These are phyloP conservation scores for Haematococcus lacustris DNA, from an alignment of 139 green algal genomes.

Conservation along the genomic window DNA sequence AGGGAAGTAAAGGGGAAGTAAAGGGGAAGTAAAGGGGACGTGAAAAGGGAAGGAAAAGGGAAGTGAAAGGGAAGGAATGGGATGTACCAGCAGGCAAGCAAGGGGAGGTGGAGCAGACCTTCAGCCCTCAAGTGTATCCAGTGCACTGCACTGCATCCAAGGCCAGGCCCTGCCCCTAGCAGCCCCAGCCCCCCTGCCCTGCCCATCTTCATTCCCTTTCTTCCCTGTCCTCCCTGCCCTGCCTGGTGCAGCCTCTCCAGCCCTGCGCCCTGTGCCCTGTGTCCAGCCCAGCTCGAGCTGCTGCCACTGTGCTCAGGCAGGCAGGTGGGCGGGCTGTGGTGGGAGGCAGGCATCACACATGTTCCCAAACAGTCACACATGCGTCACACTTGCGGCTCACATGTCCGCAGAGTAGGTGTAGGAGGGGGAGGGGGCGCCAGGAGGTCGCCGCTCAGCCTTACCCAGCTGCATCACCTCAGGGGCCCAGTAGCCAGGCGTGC, in stretches of 20 bases:
- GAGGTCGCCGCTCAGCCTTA: conserved; percentile 10
- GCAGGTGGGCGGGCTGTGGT: not conserved
- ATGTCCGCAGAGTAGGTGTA: conserved; percentile 23
- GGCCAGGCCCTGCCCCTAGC: no score
- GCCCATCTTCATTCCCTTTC: not conserved
- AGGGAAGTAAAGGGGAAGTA: no score
- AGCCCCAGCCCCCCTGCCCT: no score
- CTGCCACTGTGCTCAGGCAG: not conserved
- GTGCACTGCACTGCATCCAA: no score
- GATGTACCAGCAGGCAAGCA: no score
- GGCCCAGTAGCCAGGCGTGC: conserved; percentile 26
- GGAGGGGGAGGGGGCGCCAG: no score
- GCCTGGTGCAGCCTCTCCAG: not conserved
- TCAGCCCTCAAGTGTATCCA: no score
- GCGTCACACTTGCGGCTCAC: conserved; percentile 6
- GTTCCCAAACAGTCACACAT: no score
- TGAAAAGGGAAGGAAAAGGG: no score
- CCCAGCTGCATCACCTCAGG: conserved; percentile 17
- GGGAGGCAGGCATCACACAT: not conserved
- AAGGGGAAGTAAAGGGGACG: no score
- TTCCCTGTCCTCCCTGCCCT: not conserved
- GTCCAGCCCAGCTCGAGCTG: not conserved
- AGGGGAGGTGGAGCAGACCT: no score
- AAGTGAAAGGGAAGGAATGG: no score
- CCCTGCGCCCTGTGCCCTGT: not conserved